Evolutionary conservation across 495 filamentous ascomycete species (phyloP).

Genomic region (Aspergillus leporis): DNA sequence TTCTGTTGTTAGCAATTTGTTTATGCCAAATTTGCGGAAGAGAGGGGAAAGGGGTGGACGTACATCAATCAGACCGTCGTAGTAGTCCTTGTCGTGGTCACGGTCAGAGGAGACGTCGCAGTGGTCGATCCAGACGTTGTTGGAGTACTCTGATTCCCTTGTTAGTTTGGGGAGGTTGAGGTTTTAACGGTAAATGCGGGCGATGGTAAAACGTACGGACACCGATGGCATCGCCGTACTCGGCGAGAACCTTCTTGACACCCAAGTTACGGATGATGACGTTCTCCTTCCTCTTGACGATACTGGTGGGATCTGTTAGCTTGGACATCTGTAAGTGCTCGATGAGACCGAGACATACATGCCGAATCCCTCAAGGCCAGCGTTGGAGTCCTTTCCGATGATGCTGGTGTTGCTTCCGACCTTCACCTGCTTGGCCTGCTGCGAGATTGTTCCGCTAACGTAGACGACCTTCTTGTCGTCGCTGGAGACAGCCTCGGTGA

Average conservation of each 20-base stretch:
- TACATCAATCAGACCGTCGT: slow-evolving; percentile 67
- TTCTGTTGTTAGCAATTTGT: slow-evolving; percentile 10
- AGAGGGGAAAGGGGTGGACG: slow-evolving; percentile 13
- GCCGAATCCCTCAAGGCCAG: slow-evolving; percentile 34
- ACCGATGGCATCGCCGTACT: slow-evolving; percentile 60
- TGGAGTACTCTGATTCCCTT: slow-evolving; percentile 40
- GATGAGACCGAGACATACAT: slow-evolving; percentile 21
- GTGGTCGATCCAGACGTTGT: slow-evolving; percentile 71
- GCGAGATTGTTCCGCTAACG: slow-evolving; percentile 47
- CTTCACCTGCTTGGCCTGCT: slow-evolving; percentile 41
- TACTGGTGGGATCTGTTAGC: slow-evolving; percentile 13
- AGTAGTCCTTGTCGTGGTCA: slow-evolving; percentile 62
- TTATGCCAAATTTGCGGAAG: too few species aligned
- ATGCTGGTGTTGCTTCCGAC: slow-evolving; percentile 58
- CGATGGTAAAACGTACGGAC: slow-evolving; percentile 39
- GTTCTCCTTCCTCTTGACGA: slow-evolving; percentile 52
- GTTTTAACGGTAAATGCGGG: not conserved
- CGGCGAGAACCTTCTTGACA: slow-evolving; percentile 57
- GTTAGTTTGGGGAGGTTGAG: not conserved
- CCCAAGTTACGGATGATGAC: slow-evolving; percentile 66
- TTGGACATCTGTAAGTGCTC: not conserved
- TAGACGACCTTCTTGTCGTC: slow-evolving; percentile 48
- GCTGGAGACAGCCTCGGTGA: slow-evolving; percentile 49
- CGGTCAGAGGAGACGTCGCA: slow-evolving; percentile 61
- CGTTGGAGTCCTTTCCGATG: slow-evolving; percentile 41